Evolutionary conservation across 768 basidiomycete species (phyloP), one percentile per base, ranked within the genome.

Genomic region (Suillus luteus): DNA sequence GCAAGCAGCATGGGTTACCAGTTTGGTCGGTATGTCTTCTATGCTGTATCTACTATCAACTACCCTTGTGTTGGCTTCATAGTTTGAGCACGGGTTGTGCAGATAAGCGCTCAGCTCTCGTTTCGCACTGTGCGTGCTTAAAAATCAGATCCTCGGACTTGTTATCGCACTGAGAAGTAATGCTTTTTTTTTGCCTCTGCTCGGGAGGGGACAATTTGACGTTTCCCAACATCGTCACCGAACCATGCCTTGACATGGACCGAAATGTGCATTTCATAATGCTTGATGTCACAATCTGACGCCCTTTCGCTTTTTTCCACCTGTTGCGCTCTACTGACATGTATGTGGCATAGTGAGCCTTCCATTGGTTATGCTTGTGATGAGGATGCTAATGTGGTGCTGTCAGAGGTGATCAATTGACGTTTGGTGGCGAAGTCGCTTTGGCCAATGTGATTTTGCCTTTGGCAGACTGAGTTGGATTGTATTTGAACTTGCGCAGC

Each of bases 311-410:
- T 3, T 31, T 2, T 2, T 27, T 27, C 27, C 27, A 87, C 60
- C 73, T 74, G 46, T 75, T 80, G 38, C 77, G 71, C 43, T 77
- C 67, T 6, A 87, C 67, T 19, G 19, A 19, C 17, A 37, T 37
- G 10, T 37, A 10, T 37, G 37, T 11, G 37, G 37, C 37, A 43
- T 9, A 17, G 43, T 63, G 11, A 57, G 63, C 7, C 43, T 44
- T 10, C 19, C 35, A 0, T 63, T n/a, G 11, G 64, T 17, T 1
- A 55, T 60, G 37, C 62, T 46, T n/a, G 66, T 67, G 46, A 66
- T 64, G 43, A 86, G 75, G 1, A 82, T 84, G 6, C 84, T 84
- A 66, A 86, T 82, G 67, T 86, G 84, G 61, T 76, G 82, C 65
- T 77, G 46, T 24, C 1, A 31, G 37, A 60, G 49, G 35, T 2